A percentile compares a stretch with the other conserved stretches of the same genome.
Conservation (phyloP, 1,284 basidiomycete genomes). For the Trichosporon ovoides region DNA sequence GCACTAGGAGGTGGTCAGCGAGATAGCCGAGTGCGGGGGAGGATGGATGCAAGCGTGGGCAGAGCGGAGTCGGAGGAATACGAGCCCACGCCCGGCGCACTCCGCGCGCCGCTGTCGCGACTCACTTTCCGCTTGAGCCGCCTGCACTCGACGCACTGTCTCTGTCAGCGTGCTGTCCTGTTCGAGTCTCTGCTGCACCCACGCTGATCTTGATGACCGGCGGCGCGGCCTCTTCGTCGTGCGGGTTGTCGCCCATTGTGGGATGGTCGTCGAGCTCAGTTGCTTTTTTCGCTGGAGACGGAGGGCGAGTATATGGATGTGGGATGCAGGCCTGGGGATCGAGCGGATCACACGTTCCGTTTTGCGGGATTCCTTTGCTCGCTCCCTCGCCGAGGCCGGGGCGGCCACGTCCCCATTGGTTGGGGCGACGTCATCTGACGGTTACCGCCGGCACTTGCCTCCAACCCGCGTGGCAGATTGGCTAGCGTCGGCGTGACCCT, state of each 20-base stretch:
- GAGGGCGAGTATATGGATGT: background rate
- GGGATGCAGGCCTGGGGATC: background rate
- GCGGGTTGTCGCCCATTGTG: background rate
- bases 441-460: too few relatives aligned
- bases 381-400: too few relatives aligned
- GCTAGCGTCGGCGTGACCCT: too few relatives aligned
- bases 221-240: background rate
- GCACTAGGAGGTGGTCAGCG: conserved; percentile 14
- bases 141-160: conserved; percentile 25
- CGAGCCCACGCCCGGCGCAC: conserved; percentile 1
- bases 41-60: background rate
- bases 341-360: conserved; percentile 4
- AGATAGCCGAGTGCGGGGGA: background rate
- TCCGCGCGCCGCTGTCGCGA: background rate
- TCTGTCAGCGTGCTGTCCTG: background rate
- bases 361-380: background rate
- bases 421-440: too few relatives aligned
- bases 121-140: conserved; percentile 25
- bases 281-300: too few relatives aligned
- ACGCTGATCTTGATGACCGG: conserved; percentile 10
- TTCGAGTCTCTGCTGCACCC: background rate
- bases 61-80: conserved; percentile 10
- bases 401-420: too few relatives aligned
- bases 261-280: background rate
- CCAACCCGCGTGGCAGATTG: too few relatives aligned